Evolutionary conservation across 768 basidiomycete genomes (phyloP).

Genomic region (Xerocomus potaroensis): DNA sequence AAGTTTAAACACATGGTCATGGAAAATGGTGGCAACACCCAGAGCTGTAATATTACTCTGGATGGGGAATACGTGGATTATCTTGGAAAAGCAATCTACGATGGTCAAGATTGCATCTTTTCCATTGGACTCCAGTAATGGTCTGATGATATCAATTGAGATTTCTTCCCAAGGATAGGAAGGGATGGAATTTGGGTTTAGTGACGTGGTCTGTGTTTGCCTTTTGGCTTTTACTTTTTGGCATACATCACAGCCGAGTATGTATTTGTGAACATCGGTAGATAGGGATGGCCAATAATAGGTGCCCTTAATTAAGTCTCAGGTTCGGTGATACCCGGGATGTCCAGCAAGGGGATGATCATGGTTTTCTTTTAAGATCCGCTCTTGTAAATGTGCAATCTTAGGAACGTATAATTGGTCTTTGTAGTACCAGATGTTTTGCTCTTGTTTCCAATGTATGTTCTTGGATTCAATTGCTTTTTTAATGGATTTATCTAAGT

Average conservation of each 20-base stretch:
- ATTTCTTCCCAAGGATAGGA: not conserved
- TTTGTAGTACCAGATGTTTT: not conserved
- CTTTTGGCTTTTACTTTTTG: not conserved
- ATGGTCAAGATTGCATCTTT: too few relatives aligned
- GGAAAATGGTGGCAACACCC: not conserved
- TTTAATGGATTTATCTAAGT: not conserved
- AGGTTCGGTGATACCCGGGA: slow-evolving; percentile 17
- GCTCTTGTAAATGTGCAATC: not conserved
- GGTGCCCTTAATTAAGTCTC: not conserved
- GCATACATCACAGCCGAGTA: not conserved
- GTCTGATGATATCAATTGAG: not conserved
- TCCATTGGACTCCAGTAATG: too few relatives aligned
- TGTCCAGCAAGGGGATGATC: not conserved
- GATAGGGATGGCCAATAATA: not conserved
- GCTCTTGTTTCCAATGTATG: not conserved
- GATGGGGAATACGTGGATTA: not conserved
- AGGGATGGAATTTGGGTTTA: not conserved
- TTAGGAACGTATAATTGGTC: not conserved
- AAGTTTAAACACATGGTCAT: not conserved
- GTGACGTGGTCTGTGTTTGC: not conserved
- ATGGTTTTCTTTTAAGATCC: not conserved
- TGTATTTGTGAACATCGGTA: not conserved
- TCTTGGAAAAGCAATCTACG: too few relatives aligned
- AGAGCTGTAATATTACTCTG: not conserved
- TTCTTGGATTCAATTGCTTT: not conserved